Conservation (phyloP, 805 yeast genomes). For the Metschnikowia colocasiae region DNA sequence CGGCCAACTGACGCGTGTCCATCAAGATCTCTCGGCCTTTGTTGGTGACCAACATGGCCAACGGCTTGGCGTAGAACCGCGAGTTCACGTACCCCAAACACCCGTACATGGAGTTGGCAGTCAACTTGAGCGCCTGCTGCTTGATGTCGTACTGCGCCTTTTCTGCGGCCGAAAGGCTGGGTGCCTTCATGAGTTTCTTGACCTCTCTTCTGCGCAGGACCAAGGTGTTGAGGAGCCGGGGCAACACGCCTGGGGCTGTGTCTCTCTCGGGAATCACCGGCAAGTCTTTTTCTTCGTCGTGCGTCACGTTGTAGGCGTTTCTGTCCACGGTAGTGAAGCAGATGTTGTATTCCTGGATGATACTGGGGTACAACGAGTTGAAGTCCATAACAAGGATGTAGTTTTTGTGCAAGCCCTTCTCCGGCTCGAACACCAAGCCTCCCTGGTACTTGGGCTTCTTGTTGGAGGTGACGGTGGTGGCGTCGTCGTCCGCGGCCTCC, state of each 20-base stretch:
- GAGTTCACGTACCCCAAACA: slow-evolving; percentile 91
- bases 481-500: slow-evolving; percentile 37
- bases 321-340: slow-evolving; percentile 94
- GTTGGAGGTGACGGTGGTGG: slow-evolving; percentile 47
- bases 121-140: slow-evolving; percentile 91
- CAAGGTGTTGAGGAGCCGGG: slow-evolving; percentile 73
- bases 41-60: slow-evolving; percentile 92
- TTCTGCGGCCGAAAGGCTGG: slow-evolving; percentile 59
- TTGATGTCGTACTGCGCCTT: slow-evolving; percentile 87
- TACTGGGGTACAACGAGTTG: slow-evolving; percentile 94
- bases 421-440: slow-evolving; percentile 96
- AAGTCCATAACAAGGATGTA: slow-evolving; percentile 94
- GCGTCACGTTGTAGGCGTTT: slow-evolving; percentile 38
- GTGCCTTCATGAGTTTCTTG: slow-evolving; percentile 75
- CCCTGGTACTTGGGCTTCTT: slow-evolving; percentile 80
- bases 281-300: slow-evolving; percentile 54
- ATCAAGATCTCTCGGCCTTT: slow-evolving; percentile 93
- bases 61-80: slow-evolving; percentile 91
- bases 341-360: slow-evolving; percentile 93
- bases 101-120: slow-evolving; percentile 99
- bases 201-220: slow-evolving; percentile 93
- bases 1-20: slow-evolving; percentile 92
- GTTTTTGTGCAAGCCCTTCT: slow-evolving; percentile 86
- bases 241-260: slow-evolving; percentile 74
- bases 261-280: slow-evolving; percentile 66